phyloP scores from a whole-genome alignment of 2,329 filamentous ascomycete genomes.

The Lojkania enalia region DNA sequence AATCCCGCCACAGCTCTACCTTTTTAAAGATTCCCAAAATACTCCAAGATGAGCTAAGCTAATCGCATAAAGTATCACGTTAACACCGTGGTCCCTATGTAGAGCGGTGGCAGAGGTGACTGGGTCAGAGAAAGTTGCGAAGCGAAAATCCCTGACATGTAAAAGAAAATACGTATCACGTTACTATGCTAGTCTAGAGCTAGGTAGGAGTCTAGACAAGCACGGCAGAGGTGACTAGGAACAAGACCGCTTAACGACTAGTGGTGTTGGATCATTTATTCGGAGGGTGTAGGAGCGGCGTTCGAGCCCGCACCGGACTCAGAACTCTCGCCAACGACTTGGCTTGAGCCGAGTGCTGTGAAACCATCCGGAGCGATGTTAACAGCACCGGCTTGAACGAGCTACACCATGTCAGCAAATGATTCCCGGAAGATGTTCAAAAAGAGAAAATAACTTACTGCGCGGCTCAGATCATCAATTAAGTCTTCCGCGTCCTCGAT shows the following conservation, averaged over 20 bases:
- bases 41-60: no score
- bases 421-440: not conserved
- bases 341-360: constrained; percentile 56
- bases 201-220: constrained; percentile 2
- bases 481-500: constrained; percentile 93
- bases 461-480: constrained; percentile 87
- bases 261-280: constrained; percentile 4
- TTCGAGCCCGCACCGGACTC: constrained; percentile 1
- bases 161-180: constrained; percentile 34
- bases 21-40: no score
- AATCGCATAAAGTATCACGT: constrained; percentile 36
- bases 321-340: constrained; percentile 9
- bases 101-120: constrained; percentile 43
- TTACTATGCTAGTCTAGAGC: constrained; percentile 28
- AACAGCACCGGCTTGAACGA: constrained; percentile 93
- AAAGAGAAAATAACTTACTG: constrained; percentile 63
- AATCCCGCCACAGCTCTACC: no score
- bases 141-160: constrained; percentile 20
- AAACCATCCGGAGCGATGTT: constrained; percentile 83
- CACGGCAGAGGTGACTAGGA: constrained; percentile 42
- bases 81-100: constrained; percentile 26
- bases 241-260: not conserved
- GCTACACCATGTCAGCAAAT: constrained; percentile 37
- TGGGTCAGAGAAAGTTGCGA: constrained; percentile 35
- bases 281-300: constrained; percentile 16